Conservation (phyloP, 177 flowering plant species). For the Vitis hybrid region DNA sequence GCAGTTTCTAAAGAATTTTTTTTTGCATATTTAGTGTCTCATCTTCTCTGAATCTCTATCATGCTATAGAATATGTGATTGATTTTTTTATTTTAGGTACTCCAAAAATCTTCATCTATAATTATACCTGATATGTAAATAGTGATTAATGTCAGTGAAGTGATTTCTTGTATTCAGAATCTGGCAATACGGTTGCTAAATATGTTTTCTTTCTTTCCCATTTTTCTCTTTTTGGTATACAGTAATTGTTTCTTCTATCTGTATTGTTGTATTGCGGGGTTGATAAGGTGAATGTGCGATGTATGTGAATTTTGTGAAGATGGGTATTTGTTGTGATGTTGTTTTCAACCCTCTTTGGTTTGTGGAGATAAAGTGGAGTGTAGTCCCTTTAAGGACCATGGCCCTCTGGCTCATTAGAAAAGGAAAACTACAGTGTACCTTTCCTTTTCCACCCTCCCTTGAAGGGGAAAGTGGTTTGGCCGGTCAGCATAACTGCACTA, state of each 20-base stretch:
- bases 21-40: too few relatives aligned
- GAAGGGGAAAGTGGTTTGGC: conserved; percentile 46
- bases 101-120: too few relatives aligned
- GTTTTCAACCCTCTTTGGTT: conserved; percentile 27
- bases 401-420: conserved; percentile 44
- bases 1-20: too few relatives aligned
- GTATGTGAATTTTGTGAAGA: conserved; percentile 15
- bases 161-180: too few relatives aligned
- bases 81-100: too few relatives aligned
- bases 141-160: too few relatives aligned
- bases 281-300: background rate
- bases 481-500: conserved; percentile 54
- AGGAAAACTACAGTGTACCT: conserved; percentile 25
- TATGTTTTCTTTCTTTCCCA: too few relatives aligned
- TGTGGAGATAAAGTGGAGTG: conserved; percentile 22
- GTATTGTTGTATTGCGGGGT: background rate
- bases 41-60: too few relatives aligned
- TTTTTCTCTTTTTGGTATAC: too few relatives aligned
- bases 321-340: conserved; percentile 31
- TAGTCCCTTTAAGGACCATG: conserved; percentile 42
- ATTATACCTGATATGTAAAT: too few relatives aligned
- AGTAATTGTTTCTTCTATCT: background rate
- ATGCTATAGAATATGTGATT: too few relatives aligned
- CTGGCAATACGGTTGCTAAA: too few relatives aligned
- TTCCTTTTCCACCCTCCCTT: conserved; percentile 27